A percentile compares a stretch with the other conserved stretches of the same genome.
Conservation (phyloP, 257 asterid genomes). For the Capsicum chinense region DNA sequence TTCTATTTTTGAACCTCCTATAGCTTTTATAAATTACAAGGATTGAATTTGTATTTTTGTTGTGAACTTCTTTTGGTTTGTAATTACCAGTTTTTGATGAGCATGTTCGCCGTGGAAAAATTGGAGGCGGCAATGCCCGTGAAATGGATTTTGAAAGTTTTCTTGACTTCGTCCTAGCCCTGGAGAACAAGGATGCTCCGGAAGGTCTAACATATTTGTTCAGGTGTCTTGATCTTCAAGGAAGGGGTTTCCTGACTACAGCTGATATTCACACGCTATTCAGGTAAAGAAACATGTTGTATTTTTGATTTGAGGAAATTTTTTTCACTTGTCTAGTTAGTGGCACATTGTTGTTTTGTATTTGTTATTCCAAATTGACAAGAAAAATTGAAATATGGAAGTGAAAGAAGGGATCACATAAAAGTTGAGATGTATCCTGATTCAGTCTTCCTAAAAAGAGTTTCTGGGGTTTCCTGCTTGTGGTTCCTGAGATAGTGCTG, state of each 20-base stretch:
- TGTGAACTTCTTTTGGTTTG: slow-evolving; percentile 15
- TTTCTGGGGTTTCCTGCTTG: slow-evolving; percentile 73
- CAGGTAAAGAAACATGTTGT: slow-evolving; percentile 57
- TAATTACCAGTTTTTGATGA: slow-evolving; percentile 76
- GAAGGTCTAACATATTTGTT: slow-evolving; percentile 94
- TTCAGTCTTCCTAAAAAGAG: slow-evolving; percentile 59
- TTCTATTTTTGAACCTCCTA: slow-evolving; percentile 10
- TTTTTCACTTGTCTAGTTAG: slow-evolving; percentile 19
- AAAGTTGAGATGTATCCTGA: slow-evolving; percentile 57
- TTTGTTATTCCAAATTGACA: slow-evolving; percentile 14
- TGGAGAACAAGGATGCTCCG: slow-evolving; percentile 94
- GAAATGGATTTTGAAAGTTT: slow-evolving; percentile 98
- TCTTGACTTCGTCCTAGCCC: slow-evolving; percentile 91
- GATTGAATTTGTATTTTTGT: neutral
- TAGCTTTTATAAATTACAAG: slow-evolving; percentile 20
- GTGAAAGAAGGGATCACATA: slow-evolving; percentile 58
- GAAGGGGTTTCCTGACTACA: slow-evolving; percentile 92
- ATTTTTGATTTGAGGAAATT: neutral
- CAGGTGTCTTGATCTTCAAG: slow-evolving; percentile 90
- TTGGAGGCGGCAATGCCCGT: slow-evolving; percentile 84
- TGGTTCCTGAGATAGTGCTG: slow-evolving; percentile 54
- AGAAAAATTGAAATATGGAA: slow-evolving; percentile 42
- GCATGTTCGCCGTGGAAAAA: slow-evolving; percentile 93
- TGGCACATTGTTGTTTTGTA: neutral
- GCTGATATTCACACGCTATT: slow-evolving; percentile 91